Percentiles rank a stretch among this genome's conserved stretches.
Conservation (phyloP, 1,284 basidiomycete species). For the Cutaneotrichosporon spelunceum region DNA sequence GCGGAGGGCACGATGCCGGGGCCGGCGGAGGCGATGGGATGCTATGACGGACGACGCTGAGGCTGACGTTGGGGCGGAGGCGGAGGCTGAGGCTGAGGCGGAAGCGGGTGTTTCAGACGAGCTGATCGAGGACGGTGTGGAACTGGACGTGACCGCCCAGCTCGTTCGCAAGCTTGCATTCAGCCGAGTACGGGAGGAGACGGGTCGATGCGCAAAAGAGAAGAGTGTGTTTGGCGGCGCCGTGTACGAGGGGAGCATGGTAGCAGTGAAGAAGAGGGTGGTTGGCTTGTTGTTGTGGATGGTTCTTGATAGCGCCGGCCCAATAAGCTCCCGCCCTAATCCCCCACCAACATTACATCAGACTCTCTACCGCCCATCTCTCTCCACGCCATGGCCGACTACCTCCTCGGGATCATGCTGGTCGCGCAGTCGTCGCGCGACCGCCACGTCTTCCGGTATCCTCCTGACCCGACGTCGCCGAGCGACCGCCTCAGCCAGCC, state of each 20-base stretch:
- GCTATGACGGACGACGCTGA: background rate
- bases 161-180: constrained; percentile 16
- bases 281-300: no score
- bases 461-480: constrained; percentile 46
- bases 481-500: constrained; percentile 43
- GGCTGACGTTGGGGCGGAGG: background rate
- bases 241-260: constrained; percentile 8
- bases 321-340: no score
- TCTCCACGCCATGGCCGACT: constrained; percentile 37
- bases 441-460: constrained; percentile 45
- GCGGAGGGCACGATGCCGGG: constrained; percentile 33
- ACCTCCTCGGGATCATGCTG: constrained; percentile 48
- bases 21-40: constrained; percentile 15
- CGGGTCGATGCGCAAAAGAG: constrained; percentile 39
- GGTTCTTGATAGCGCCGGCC: no score
- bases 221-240: constrained; percentile 23
- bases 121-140: constrained; percentile 2
- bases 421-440: constrained; percentile 43
- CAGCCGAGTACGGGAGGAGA: constrained; percentile 28
- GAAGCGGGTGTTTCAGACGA: constrained; percentile 2
- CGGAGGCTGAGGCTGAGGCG: background rate
- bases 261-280: background rate
- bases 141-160: background rate
- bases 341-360: background rate
- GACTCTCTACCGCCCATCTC: background rate